A percentile compares a stretch with the other conserved stretches of the same genome.
These are phyloP conservation scores for Colletotrichum musicola DNA, from an alignment of 2,329 filamentous ascomycete species.

Conservation along the genomic window DNA sequence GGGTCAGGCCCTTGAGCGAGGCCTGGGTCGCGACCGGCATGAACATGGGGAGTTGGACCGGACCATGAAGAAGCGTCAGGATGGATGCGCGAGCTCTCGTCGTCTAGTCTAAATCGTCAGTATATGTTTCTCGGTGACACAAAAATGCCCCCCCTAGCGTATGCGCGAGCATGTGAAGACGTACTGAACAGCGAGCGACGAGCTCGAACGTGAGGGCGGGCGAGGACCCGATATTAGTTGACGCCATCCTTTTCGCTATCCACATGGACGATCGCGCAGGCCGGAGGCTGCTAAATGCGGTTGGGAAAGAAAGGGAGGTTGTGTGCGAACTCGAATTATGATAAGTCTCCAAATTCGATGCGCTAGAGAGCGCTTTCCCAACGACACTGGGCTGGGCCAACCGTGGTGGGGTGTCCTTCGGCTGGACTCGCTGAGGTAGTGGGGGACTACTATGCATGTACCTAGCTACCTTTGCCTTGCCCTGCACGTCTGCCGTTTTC, in stretches of 20 bases:
- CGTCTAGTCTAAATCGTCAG: conserved; percentile 68
- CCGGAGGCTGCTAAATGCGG: conserved; percentile 5
- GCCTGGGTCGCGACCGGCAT: conserved; percentile 99
- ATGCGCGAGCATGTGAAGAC: conserved; percentile 45
- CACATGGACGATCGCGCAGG: conserved; percentile 36
- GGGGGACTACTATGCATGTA: too few relatives aligned
- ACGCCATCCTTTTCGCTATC: conserved; percentile 58
- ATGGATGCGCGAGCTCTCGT: conserved; percentile 93
- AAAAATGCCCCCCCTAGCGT: neutral
- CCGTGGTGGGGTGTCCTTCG: conserved; percentile 7
- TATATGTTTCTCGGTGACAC: neutral
- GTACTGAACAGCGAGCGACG: conserved; percentile 82
- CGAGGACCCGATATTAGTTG: conserved; percentile 63
- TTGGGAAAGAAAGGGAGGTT: neutral
- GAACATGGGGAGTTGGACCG: conserved; percentile 91
- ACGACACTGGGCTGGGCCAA: neutral
- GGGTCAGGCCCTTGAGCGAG: conserved; percentile 93
- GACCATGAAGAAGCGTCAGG: conserved; percentile 90
- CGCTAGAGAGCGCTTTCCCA: conserved; percentile 30
- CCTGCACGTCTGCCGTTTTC: too few relatives aligned
- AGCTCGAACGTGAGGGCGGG: conserved; percentile 84
- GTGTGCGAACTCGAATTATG: neutral
- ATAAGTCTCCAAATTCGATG: conserved; percentile 19
- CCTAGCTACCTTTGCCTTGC: too few relatives aligned
- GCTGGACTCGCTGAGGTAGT: too few relatives aligned